phyloP scores from a whole-genome alignment of 306 rosid species.

The Trifolium subterraneum region DNA sequence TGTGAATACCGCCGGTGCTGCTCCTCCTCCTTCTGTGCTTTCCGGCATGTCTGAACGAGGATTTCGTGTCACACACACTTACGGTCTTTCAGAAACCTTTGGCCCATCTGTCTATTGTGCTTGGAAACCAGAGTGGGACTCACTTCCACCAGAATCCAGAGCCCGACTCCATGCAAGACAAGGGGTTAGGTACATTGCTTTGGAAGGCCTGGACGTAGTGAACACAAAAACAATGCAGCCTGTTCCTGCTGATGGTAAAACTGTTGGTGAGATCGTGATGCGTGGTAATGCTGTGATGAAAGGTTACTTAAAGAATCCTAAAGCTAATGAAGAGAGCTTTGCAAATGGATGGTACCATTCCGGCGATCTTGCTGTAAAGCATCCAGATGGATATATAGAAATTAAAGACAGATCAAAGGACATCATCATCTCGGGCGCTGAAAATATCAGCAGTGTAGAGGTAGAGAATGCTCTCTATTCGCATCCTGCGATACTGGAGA shows the following conservation, averaged over 20 bases:
- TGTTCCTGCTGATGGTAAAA: slow-evolving; percentile 80
- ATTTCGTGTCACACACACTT: slow-evolving; percentile 86
- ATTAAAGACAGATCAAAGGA: slow-evolving; percentile 95
- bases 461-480: slow-evolving; percentile 71
- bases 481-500: slow-evolving; percentile 76
- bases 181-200: slow-evolving; percentile 75
- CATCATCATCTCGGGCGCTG: slow-evolving; percentile 92
- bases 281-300: slow-evolving; percentile 88
- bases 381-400: slow-evolving; percentile 90
- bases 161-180: slow-evolving; percentile 85
- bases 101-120: slow-evolving; percentile 85
- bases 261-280: slow-evolving; percentile 88
- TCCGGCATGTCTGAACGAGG: slow-evolving; percentile 73
- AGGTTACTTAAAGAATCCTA: slow-evolving; percentile 89
- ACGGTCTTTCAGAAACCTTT: slow-evolving; percentile 88
- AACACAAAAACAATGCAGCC: slow-evolving; percentile 69
- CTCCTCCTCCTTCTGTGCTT: slow-evolving; percentile 90
- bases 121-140: slow-evolving; percentile 96
- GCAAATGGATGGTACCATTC: slow-evolving; percentile 94
- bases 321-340: slow-evolving; percentile 74
- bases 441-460: slow-evolving; percentile 92
- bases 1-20: slow-evolving; percentile 92
- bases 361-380: slow-evolving; percentile 86
- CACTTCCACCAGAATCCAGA: slow-evolving; percentile 61
- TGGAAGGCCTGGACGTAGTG: slow-evolving; percentile 77